Conservation (phyloP, 2,329 filamentous ascomycete species). For the Scedosporium minutisporum region DNA sequence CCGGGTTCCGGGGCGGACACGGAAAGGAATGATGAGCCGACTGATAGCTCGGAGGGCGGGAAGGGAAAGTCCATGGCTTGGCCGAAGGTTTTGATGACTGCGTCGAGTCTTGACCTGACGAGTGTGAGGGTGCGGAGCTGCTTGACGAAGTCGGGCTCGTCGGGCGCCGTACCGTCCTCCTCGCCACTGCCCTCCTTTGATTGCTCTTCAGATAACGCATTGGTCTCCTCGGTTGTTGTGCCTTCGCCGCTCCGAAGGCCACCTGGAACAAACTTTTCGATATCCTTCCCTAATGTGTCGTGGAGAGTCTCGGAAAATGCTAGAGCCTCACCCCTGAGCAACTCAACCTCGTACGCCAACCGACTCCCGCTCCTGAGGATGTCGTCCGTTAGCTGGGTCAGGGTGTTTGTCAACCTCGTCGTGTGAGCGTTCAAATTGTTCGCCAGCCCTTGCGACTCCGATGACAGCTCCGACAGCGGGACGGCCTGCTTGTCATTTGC, state of each 20-base stretch:
- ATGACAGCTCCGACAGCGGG: conserved; percentile 65
- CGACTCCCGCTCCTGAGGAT: conserved; percentile 82
- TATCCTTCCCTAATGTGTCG: conserved; percentile 61
- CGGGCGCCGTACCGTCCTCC: conserved; percentile 10
- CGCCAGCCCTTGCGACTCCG: conserved; percentile 73
- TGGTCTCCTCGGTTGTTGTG: conserved; percentile 10
- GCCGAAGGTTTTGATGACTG: conserved; percentile 84
- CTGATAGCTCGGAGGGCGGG: conserved; percentile 75
- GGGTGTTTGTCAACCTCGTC: conserved; percentile 65
- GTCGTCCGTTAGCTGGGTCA: conserved; percentile 89
- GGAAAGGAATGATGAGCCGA: conserved; percentile 78
- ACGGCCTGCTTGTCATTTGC: conserved; percentile 23
- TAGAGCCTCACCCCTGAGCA: conserved; percentile 78
- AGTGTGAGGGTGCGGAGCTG: conserved; percentile 74
- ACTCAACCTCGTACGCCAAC: conserved; percentile 88
- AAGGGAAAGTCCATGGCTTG: conserved; percentile 94
- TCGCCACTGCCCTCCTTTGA: conserved; percentile 1
- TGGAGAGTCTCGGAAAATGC: conserved; percentile 70
- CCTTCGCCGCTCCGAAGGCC: conserved; percentile 27
- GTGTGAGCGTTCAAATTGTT: conserved; percentile 85
- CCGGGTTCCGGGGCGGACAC: conserved; percentile 77
- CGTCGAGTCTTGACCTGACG: conserved; percentile 75
- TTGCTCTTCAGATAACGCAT: background rate
- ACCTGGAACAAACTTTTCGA: conserved; percentile 59
- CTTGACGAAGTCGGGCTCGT: conserved; percentile 59